Conservation (phyloP, 495 filamentous ascomycete species). For the Pyrenula massariospora region DNA sequence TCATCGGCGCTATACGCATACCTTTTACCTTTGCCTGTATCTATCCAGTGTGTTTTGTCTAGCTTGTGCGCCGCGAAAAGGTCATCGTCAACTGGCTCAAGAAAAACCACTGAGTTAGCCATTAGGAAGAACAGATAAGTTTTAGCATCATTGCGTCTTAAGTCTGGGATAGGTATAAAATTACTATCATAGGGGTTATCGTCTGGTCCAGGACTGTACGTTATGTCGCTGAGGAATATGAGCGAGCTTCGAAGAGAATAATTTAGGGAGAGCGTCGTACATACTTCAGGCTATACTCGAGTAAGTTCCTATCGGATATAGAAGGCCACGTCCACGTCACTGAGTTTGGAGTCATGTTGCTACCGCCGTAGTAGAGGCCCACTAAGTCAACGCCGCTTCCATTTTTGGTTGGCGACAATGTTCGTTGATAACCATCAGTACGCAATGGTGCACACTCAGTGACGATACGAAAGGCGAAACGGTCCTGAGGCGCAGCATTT, state of each 20-base stretch:
- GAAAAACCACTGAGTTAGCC: conserved; percentile 10
- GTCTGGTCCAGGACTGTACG: not conserved
- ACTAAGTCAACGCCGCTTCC: not conserved
- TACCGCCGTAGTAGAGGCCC: not conserved
- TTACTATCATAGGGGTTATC: not conserved
- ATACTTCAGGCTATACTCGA: not conserved
- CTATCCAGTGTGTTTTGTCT: not conserved
- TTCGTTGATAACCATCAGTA: conserved; percentile 3
- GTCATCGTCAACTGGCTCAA: conserved; percentile 12
- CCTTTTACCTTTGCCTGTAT: not conserved
- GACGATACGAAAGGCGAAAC: conserved; percentile 16
- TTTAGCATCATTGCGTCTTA: conserved; percentile 20
- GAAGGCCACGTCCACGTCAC: not conserved
- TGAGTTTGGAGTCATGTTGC: not conserved
- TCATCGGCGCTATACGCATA: conserved; percentile 8
- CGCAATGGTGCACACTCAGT: conserved; percentile 13
- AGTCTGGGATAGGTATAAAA: conserved; percentile 6
- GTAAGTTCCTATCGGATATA: not conserved
- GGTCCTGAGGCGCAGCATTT: conserved; percentile 12
- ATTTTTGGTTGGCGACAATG: not conserved
- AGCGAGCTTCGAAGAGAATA: not conserved
- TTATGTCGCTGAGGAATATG: not conserved
- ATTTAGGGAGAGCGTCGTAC: not conserved
- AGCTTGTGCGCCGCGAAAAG: conserved; percentile 11
- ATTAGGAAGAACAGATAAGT: conserved; percentile 15